Evolutionary conservation across 352 stramenopile genomes (phyloP).

Genomic region (Thalassiosira mediterranea): DNA sequence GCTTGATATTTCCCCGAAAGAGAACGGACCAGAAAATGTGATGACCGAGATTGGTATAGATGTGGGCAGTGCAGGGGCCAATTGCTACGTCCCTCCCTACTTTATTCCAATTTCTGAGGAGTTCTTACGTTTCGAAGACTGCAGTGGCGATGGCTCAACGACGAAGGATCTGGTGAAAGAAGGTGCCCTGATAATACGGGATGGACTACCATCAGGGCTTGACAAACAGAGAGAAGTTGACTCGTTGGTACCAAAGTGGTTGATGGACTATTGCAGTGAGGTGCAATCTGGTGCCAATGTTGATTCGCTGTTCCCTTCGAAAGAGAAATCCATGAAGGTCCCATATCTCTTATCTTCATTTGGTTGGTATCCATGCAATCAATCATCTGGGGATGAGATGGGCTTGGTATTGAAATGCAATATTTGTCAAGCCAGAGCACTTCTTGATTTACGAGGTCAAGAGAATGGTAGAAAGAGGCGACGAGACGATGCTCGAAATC

Average conservation of each 20-base stretch:
- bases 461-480: constrained; percentile 22
- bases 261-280: constrained; percentile 18
- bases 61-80: background rate
- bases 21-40: constrained; percentile 1
- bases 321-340: constrained; percentile 9
- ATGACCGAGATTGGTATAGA: constrained; percentile 6
- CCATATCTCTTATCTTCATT: constrained; percentile 31
- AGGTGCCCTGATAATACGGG: constrained; percentile 18
- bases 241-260: constrained; percentile 3
- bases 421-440: constrained; percentile 31
- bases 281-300: constrained; percentile 11
- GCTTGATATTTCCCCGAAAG: no score
- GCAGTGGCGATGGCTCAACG: constrained; percentile 35
- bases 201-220: constrained; percentile 3
- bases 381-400: constrained; percentile 1
- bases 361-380: constrained; percentile 27
- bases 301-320: background rate
- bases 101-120: constrained; percentile 35
- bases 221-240: background rate
- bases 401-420: constrained; percentile 29
- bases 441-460: background rate
- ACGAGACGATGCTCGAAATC: constrained; percentile 3
- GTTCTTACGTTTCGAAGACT: constrained; percentile 43
- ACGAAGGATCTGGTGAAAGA: constrained; percentile 25
- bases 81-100: constrained; percentile 45